phyloP scores from a whole-genome alignment of 139 green algal genomes.

The Closterium sp. region DNA sequence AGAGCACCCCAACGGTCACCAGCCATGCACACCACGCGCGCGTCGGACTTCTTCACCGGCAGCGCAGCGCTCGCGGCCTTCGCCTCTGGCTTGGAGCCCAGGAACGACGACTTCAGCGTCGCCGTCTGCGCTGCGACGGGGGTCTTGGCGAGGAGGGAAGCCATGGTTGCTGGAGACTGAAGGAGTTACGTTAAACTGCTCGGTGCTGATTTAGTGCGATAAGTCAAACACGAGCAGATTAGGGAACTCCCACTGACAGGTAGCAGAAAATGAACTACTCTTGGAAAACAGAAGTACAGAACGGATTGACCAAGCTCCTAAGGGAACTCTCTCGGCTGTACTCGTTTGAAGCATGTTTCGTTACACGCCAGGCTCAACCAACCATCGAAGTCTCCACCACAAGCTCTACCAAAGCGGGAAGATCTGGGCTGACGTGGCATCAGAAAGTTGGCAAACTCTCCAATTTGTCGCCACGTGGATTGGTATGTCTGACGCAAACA shows the following conservation, averaged over 20 bases:
- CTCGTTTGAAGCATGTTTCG: not conserved
- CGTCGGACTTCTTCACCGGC: not conserved
- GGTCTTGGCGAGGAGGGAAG: not conserved
- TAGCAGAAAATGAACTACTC: too few species aligned
- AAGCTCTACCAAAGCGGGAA: not conserved
- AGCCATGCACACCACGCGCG: constrained; percentile 24
- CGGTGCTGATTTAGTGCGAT: too few species aligned
- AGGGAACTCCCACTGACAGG: not conserved
- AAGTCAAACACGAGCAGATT: not conserved
- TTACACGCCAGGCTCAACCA: not conserved
- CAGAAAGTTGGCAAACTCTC: not conserved
- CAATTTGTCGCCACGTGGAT: not conserved
- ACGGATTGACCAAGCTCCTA: too few species aligned
- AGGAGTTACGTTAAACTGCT: not conserved
- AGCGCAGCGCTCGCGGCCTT: not conserved
- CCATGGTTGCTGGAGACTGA: not conserved
- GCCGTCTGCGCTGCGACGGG: not conserved
- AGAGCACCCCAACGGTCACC: constrained; percentile 77
- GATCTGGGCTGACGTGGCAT: not conserved
- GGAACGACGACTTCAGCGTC: not conserved
- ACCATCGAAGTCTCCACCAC: not conserved
- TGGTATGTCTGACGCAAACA: not conserved
- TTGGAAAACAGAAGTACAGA: too few species aligned
- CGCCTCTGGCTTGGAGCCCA: not conserved
- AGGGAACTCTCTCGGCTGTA: not conserved